phyloP scores from a whole-genome alignment of 2,329 filamentous ascomycete genomes.

The Fusarium brachygibbosum region DNA sequence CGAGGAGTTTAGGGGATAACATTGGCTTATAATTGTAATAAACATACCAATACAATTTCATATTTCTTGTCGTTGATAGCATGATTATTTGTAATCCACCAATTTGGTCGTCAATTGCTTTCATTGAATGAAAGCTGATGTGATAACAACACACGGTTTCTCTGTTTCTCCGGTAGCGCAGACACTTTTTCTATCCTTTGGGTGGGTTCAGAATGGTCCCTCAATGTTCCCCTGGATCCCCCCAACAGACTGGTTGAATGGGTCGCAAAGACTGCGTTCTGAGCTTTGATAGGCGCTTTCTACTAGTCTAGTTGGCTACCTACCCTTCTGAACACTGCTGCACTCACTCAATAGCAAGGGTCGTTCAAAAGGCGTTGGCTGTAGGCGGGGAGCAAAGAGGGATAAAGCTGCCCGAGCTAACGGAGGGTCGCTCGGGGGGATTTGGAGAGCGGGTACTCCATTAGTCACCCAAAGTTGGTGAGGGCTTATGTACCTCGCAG shows the following conservation, averaged over 20 bases:
- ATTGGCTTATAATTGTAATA: constrained; percentile 51
- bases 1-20: constrained; percentile 42
- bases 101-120: neutral
- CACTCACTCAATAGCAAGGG: constrained; percentile 31
- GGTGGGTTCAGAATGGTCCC: constrained; percentile 40
- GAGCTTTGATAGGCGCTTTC: constrained; percentile 34
- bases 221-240: constrained; percentile 43
- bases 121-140: neutral
- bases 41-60: constrained; percentile 36
- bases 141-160: constrained; percentile 21
- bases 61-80: constrained; percentile 21
- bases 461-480: constrained; percentile 20
- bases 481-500: constrained; percentile 46
- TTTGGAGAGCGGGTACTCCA: constrained; percentile 45
- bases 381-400: constrained; percentile 43
- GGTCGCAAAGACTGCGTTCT: constrained; percentile 27
- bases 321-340: constrained; percentile 26
- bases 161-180: constrained; percentile 35
- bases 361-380: constrained; percentile 23
- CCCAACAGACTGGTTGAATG: constrained; percentile 47
- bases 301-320: constrained; percentile 6
- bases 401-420: constrained; percentile 51
- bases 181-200: constrained; percentile 15
- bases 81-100: neutral
- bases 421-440: constrained; percentile 46